Evolutionary conservation across 1,284 basidiomycete genomes (phyloP).

Genomic region (Ganoderma lingzhi): DNA sequence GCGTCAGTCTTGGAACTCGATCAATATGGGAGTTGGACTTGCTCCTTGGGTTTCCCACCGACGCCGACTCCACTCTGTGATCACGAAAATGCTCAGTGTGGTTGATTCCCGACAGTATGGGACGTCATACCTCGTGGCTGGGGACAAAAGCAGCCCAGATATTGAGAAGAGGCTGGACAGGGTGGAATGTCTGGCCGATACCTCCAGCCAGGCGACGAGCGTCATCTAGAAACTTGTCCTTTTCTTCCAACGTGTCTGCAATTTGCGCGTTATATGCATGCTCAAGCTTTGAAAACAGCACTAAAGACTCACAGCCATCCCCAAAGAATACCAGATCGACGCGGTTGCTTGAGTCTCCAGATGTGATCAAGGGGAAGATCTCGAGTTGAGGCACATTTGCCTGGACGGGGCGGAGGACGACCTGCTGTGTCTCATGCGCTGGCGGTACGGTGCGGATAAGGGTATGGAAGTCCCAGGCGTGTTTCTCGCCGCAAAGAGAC

Average conservation of each 20-base stretch:
- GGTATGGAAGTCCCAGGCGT: slow-evolving; percentile 29
- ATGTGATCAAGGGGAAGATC: slow-evolving; percentile 64
- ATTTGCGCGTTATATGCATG: background rate
- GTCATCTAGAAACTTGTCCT: slow-evolving; percentile 74
- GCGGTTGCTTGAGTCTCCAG: slow-evolving; percentile 69
- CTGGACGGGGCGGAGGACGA: slow-evolving; percentile 3
- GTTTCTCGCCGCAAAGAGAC: slow-evolving; percentile 28
- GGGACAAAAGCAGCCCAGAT: slow-evolving; percentile 86
- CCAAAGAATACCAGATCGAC: slow-evolving; percentile 84
- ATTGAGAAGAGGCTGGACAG: slow-evolving; percentile 80
- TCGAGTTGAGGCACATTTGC: slow-evolving; percentile 54
- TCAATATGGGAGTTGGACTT: slow-evolving; percentile 28
- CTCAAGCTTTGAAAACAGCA: background rate
- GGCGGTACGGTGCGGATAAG: slow-evolving; percentile 5
- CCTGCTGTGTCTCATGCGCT: slow-evolving; percentile 3
- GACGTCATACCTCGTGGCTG: slow-evolving; percentile 63
- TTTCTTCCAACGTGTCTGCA: slow-evolving; percentile 68
- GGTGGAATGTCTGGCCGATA: slow-evolving; percentile 81
- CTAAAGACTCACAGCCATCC: slow-evolving; percentile 73
- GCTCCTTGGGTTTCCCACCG: slow-evolving; percentile 75
- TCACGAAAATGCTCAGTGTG: background rate
- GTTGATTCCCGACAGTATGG: slow-evolving; percentile 5
- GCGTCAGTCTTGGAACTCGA: slow-evolving; percentile 8
- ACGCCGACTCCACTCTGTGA: slow-evolving; percentile 79
- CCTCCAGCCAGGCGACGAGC: slow-evolving; percentile 72